Evolutionary conservation across 2,329 filamentous ascomycete genomes (phyloP).

Genomic region (Phyllosticta citriasiana): DNA sequence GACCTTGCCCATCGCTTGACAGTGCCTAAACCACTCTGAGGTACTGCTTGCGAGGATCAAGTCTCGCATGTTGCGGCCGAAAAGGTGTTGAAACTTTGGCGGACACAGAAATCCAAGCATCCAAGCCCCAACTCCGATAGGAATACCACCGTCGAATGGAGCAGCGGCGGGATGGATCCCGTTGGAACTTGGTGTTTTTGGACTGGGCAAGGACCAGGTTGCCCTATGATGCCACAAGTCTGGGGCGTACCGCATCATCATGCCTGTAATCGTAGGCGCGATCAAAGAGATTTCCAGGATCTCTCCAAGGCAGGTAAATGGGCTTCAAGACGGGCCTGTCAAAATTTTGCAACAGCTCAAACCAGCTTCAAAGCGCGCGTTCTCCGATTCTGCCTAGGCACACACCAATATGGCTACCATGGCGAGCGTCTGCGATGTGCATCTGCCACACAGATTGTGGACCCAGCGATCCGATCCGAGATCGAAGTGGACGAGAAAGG

Average conservation of each 20-base stretch:
- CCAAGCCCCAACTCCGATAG: neutral
- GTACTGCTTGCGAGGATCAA: neutral
- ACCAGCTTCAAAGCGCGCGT: neutral
- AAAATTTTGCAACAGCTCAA: neutral
- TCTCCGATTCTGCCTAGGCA: neutral
- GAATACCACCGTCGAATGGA: neutral
- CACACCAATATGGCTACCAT: neutral
- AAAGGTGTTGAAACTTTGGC: neutral
- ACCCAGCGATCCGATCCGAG: neutral
- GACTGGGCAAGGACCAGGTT: neutral
- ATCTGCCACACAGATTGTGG: neutral
- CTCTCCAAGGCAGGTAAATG: neutral
- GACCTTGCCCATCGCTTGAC: neutral
- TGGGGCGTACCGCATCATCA: neutral
- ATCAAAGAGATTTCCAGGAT: neutral
- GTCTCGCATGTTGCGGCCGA: neutral
- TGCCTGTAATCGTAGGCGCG: neutral
- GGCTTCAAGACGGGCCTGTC: neutral
- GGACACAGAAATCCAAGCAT: neutral
- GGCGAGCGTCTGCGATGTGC: neutral
- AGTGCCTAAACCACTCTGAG: neutral
- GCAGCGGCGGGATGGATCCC: neutral
- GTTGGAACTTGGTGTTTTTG: neutral
- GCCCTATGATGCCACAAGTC: neutral
- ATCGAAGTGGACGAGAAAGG: neutral